These are phyloP conservation scores for Jimgerdemannia lactiflua DNA, from an alignment of 192 early-diverging fungal species.

Conservation along the genomic window DNA sequence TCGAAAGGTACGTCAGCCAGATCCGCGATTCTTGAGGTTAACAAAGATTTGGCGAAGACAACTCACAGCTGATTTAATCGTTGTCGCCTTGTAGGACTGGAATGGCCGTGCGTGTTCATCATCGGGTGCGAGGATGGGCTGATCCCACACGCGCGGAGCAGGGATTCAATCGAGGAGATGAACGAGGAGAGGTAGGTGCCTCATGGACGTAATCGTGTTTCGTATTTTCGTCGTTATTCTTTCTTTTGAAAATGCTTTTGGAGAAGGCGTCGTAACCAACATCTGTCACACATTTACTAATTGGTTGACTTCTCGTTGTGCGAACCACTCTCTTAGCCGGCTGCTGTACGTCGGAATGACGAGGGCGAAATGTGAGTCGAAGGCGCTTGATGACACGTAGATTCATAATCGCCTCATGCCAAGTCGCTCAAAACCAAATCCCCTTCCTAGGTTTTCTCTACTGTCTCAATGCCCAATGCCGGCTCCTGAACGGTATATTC, in stretches of 20 bases:
- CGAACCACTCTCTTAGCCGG: slow-evolving; percentile 2
- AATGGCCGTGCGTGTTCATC: slow-evolving; percentile 28
- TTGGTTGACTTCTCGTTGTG: not conserved
- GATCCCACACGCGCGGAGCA: slow-evolving; percentile 4
- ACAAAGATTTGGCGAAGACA: not conserved
- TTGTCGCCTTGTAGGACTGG: slow-evolving; percentile 13
- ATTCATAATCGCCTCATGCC: no score
- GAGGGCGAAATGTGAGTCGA: slow-evolving; percentile 17
- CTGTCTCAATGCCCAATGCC: not conserved
- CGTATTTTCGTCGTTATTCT: no score
- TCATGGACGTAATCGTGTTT: not conserved
- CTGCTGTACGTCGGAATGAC: slow-evolving; percentile 29
- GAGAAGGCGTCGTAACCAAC: no score
- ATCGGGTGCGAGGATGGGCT: slow-evolving; percentile 15
- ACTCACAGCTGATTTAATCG: not conserved
- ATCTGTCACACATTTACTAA: no score
- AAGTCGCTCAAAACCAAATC: not conserved
- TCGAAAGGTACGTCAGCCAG: slow-evolving; percentile 13
- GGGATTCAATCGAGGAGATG: not conserved
- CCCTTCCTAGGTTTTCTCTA: not conserved
- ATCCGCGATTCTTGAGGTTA: no score
- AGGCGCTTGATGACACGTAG: no score
- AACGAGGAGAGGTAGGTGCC: slow-evolving; percentile 20
- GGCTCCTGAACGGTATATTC: not conserved
- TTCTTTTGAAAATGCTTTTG: no score